These are phyloP conservation scores for Mucor lusitanicus DNA, from an alignment of 371 early-diverging fungal species.

Conservation along the genomic window DNA sequence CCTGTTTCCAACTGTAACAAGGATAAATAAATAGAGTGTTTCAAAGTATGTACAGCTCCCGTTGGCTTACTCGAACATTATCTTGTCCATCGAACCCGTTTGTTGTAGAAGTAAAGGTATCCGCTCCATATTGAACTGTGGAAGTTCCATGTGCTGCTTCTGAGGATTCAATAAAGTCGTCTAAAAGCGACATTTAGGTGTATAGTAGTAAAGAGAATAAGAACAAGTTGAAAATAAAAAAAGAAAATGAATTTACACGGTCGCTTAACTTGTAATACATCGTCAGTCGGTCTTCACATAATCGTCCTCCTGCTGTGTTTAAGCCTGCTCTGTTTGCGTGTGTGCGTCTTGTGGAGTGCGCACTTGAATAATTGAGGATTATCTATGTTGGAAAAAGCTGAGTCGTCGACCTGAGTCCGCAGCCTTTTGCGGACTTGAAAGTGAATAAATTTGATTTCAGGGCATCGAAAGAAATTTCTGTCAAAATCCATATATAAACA, in stretches of 20 bases:
- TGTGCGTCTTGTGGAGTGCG: too few relatives aligned
- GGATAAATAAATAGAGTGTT: neutral
- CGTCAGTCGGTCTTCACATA: neutral
- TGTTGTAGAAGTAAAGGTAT: slow-evolving; percentile 3
- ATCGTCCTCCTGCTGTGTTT: neutral
- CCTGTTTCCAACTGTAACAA: slow-evolving; percentile 51
- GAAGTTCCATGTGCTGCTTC: neutral
- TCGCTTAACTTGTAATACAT: neutral
- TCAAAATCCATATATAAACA: too few relatives aligned
- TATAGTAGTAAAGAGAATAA: neutral
- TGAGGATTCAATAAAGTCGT: slow-evolving; percentile 41
- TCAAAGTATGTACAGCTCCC: neutral
- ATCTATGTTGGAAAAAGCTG: too few relatives aligned
- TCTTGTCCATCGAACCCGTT: slow-evolving; percentile 17
- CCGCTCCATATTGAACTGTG: slow-evolving; percentile 5
- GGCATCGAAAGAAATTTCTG: too few relatives aligned
- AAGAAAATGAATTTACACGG: neutral
- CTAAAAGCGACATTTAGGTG: slow-evolving; percentile 39
- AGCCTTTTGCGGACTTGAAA: too few relatives aligned
- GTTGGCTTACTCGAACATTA: slow-evolving; percentile 1
- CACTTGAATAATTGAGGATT: too few relatives aligned
- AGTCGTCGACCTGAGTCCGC: too few relatives aligned
- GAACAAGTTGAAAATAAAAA: neutral
- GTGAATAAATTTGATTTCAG: too few relatives aligned
- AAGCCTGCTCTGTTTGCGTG: too few relatives aligned